phyloP scores from a whole-genome alignment of 2,329 filamentous ascomycete genomes.

The Arthrinium puccinioides region DNA sequence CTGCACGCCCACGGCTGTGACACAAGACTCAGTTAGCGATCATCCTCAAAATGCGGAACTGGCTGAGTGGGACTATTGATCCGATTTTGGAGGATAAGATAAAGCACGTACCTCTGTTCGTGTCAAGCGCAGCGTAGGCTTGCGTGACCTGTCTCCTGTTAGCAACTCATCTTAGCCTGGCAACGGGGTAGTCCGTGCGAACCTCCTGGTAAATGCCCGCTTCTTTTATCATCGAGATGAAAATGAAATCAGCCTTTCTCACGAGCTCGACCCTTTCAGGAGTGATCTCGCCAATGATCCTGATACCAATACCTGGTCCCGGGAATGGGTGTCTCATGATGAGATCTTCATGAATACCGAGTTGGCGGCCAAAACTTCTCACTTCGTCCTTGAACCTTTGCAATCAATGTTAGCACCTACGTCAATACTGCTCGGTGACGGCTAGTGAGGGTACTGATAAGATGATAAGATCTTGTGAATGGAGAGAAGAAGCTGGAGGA shows the following conservation, averaged over 20 bases:
- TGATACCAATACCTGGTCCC: slow-evolving; percentile 62
- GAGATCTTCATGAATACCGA: slow-evolving; percentile 67
- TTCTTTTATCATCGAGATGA: slow-evolving; percentile 66
- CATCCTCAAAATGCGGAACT: too few species aligned
- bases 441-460: not conserved
- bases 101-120: slow-evolving; percentile 24
- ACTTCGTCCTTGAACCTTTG: slow-evolving; percentile 79
- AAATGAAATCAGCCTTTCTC: slow-evolving; percentile 63
- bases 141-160: slow-evolving; percentile 30
- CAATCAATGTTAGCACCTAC: slow-evolving; percentile 71
- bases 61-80: too few species aligned
- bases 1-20: slow-evolving; percentile 34
- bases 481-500: not conserved
- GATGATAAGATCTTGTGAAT: not conserved
- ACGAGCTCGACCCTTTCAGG: slow-evolving; percentile 72
- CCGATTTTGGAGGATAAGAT: too few species aligned
- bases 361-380: slow-evolving; percentile 57
- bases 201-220: slow-evolving; percentile 64
- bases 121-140: slow-evolving; percentile 38
- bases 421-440: slow-evolving; percentile 48
- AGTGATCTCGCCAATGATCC: slow-evolving; percentile 80
- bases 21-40: too few species aligned
- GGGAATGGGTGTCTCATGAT: slow-evolving; percentile 76
- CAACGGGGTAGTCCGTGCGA: slow-evolving; percentile 3
- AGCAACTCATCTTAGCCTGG: not conserved